These are phyloP conservation scores for Takakia lepidozioides DNA, from an alignment of 225 moss, liverwort and hornwort genomes.

Conservation along the genomic window DNA sequence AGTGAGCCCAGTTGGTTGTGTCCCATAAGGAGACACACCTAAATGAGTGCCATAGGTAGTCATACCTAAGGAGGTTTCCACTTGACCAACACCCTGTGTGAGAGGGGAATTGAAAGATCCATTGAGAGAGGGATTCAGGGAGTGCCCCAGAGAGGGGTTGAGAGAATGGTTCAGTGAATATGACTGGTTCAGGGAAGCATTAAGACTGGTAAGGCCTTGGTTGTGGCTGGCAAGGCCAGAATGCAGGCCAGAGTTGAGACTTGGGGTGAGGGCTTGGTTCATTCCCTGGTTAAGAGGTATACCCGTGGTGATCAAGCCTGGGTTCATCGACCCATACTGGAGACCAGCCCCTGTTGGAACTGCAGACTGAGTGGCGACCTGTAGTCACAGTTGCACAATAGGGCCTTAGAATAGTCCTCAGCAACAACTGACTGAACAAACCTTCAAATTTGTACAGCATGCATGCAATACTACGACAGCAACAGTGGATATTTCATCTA, in stretches of 20 bases:
- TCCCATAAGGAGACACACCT: conserved; percentile 78
- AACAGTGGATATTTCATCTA: too few relatives aligned
- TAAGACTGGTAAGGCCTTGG: conserved; percentile 57
- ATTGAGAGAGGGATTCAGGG: conserved; percentile 58
- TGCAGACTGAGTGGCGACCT: conserved; percentile 44
- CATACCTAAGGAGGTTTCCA: conserved; percentile 75
- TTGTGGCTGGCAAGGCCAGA: conserved; percentile 57
- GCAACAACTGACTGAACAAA: too few relatives aligned
- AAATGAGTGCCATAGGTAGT: conserved; percentile 79
- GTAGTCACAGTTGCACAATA: conserved; percentile 6
- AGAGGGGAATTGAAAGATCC: conserved; percentile 64
- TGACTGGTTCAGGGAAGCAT: conserved; percentile 33
- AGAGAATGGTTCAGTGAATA: conserved; percentile 55
- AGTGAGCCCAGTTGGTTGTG: conserved; percentile 48
- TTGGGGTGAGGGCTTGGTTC: conserved; percentile 71
- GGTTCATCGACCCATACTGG: conserved; percentile 70
- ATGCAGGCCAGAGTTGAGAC: conserved; percentile 71
- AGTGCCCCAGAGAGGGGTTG: conserved; percentile 58
- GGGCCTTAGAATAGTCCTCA: too few relatives aligned
- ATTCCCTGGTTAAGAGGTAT: conserved; percentile 89
- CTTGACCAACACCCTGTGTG: conserved; percentile 34
- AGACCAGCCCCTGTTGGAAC: conserved; percentile 15
- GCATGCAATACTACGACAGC: too few relatives aligned
- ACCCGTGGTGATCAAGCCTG: conserved; percentile 79
- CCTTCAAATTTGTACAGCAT: too few relatives aligned